Evolutionary conservation across 306 rosid species (phyloP), one percentile per base, ranked within the genome.

Genomic region (Neltuma alba): DNA sequence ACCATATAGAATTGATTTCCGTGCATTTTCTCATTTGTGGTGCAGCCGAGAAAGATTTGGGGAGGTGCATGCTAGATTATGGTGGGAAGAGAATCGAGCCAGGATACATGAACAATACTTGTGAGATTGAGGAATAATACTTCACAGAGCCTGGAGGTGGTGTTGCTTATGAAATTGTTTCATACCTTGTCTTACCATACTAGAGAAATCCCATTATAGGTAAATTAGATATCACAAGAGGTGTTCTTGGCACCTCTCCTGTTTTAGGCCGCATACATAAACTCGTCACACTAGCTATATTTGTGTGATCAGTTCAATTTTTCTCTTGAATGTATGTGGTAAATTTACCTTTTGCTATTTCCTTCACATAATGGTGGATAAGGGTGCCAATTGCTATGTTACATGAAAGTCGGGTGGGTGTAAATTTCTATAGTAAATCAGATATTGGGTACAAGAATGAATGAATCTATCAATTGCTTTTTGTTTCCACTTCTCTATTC

Each of bases 221-320:
- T 36, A 42, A 42, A 74, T 65, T 37, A 78, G 84, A 80, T 80
- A 79, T 79, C 79, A 37, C 62, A 76, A 76, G 21, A 31, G 84
- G 92, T 91, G 80, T 88, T 81, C 77, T 86, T 74, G 76, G 90
- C 85, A 79, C 84, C 85, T 79, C 78, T 47, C 50, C 64, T 77
- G 79, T 81, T 84, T 83, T 66, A 64, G 76, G 86, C 74, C 80
- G 18, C 75, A 73, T 55, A 63, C 75, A 74, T 60, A 70, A 48
- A 66, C 66, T 82, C n/a, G 69, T 77, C 82, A 70, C 61, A 36
- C 77, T 52, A 1, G 10, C 14, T 9, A 63, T 57, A 5, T 57
- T 28, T 27, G 33, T 45, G 86, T 63, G 41, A 63, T 75, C n/a
- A 57, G 74, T 65, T 78, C 63, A 69, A 78, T 84, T 75, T 75